These are phyloP conservation scores for Hypomontagnella submonticulosa DNA, from an alignment of 495 filamentous ascomycete genomes.

Conservation along the genomic window DNA sequence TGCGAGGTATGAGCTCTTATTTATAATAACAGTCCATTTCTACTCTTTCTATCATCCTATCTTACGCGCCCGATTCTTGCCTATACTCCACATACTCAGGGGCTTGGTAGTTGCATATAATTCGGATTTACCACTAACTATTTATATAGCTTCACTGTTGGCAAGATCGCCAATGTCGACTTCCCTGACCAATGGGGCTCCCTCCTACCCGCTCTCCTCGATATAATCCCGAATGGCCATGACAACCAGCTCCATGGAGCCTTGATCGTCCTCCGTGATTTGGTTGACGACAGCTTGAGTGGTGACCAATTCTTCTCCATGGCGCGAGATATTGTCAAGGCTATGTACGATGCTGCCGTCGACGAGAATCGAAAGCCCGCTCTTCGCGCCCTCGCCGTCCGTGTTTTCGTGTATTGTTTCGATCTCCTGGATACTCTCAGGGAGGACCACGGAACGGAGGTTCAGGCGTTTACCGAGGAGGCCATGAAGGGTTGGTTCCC, in stretches of 20 bases:
- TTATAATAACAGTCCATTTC: background rate
- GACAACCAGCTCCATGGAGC: conserved; percentile 88
- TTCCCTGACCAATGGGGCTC: conserved; percentile 94
- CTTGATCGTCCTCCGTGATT: conserved; percentile 83
- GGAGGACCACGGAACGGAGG: conserved; percentile 84
- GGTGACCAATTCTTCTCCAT: conserved; percentile 94
- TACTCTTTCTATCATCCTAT: background rate
- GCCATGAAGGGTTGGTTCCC: conserved; percentile 84
- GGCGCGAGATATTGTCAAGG: conserved; percentile 82
- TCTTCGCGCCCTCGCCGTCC: conserved; percentile 83
- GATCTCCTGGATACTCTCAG: conserved; percentile 96
- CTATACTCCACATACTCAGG: no score
- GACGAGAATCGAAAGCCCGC: conserved; percentile 77
- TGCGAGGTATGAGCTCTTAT: conserved; percentile 64
- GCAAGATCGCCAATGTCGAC: conserved; percentile 93
- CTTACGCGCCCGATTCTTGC: no score
- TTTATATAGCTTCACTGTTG: conserved; percentile 76
- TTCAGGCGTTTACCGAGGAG: conserved; percentile 89
- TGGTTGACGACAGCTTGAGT: conserved; percentile 91
- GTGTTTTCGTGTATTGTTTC: conserved; percentile 89
- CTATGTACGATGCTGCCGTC: conserved; percentile 82
- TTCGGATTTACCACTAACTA: conserved; percentile 20
- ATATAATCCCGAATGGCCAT: conserved; percentile 75
- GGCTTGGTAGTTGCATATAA: background rate
- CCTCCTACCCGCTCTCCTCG: conserved; percentile 82